Evolutionary conservation across 2,329 filamentous ascomycete species (phyloP).

Genomic region (Capronia coronata): DNA sequence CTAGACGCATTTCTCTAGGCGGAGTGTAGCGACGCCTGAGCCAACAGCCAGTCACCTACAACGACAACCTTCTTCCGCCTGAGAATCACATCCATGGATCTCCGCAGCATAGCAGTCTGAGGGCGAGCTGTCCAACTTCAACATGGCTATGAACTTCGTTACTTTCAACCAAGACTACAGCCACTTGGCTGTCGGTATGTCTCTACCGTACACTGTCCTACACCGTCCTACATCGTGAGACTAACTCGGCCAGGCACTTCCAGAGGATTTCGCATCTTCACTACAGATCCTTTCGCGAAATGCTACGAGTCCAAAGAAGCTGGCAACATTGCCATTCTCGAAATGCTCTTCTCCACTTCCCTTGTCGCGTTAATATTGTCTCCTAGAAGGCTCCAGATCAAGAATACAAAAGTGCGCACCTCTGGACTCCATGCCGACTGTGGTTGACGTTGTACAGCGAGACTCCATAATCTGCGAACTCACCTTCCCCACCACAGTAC

Average conservation of each 20-base stretch:
- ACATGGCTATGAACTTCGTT: slow-evolving; percentile 88
- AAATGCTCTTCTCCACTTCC: slow-evolving; percentile 98
- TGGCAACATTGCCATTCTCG: slow-evolving; percentile 88
- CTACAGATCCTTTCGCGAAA: slow-evolving; percentile 91
- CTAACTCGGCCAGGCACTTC: slow-evolving; percentile 61
- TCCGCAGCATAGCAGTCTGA: slow-evolving; percentile 9
- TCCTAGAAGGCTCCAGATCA: slow-evolving; percentile 85
- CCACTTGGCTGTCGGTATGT: slow-evolving; percentile 85
- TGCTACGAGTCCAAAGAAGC: slow-evolving; percentile 84
- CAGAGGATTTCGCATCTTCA: slow-evolving; percentile 92
- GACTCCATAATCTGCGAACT: slow-evolving; percentile 93
- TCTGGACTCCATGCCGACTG: slow-evolving; percentile 1
- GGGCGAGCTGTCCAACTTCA: slow-evolving; percentile 27
- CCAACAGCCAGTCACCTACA: not conserved
- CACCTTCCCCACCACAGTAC: slow-evolving; percentile 92
- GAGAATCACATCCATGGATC: slow-evolving; percentile 13
- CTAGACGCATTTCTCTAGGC: too few species aligned
- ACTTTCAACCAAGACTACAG: slow-evolving; percentile 99
- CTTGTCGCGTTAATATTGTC: slow-evolving; percentile 90
- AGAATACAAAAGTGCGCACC: slow-evolving; percentile 79
- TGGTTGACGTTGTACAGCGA: slow-evolving; percentile 42
- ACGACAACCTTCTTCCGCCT: not conserved
- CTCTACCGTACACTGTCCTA: not conserved
- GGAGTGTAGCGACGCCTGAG: not conserved
- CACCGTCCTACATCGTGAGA: slow-evolving; percentile 8